phyloP scores from a whole-genome alignment of 2,329 filamentous ascomycete genomes.

The Decorospora gaudefroyi region DNA sequence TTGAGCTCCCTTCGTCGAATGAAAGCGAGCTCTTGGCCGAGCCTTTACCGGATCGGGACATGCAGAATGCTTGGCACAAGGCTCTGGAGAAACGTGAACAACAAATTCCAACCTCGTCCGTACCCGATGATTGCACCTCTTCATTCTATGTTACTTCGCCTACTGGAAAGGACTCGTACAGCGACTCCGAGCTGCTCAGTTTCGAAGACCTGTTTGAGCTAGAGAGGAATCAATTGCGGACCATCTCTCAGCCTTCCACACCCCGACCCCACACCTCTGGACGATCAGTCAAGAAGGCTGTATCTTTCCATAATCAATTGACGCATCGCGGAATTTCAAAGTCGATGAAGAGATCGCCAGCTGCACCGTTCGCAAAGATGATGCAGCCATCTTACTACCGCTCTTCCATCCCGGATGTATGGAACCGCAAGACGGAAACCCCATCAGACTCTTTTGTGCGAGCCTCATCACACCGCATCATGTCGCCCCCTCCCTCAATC shows the following conservation, averaged over 20 bases:
- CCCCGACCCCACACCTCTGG: constrained; percentile 30
- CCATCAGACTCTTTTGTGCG: constrained; percentile 56
- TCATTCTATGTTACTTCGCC: constrained; percentile 36
- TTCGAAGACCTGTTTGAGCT: constrained; percentile 39
- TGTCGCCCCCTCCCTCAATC: constrained; percentile 35
- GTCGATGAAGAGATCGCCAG: constrained; percentile 23
- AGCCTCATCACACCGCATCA: constrained; percentile 40
- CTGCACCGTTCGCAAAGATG: constrained; percentile 53
- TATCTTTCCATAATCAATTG: constrained; percentile 28
- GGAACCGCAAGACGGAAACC: constrained; percentile 57
- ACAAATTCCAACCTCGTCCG: constrained; percentile 52
- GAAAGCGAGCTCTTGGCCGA: constrained; percentile 55
- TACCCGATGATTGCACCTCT: constrained; percentile 32
- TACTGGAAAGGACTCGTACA: constrained; percentile 37
- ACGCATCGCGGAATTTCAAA: constrained; percentile 32
- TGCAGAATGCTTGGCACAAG: constrained; percentile 59
- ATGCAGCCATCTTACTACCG: constrained; percentile 58
- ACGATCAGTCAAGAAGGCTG: constrained; percentile 34
- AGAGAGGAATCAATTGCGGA: constrained; percentile 32
- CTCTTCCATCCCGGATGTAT: constrained; percentile 53
- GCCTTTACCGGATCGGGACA: constrained; percentile 56
- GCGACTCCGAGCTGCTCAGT: constrained; percentile 41
- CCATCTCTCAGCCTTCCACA: constrained; percentile 42
- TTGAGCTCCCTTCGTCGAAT: constrained; percentile 58
- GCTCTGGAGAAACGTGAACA: constrained; percentile 58